Evolutionary conservation across 306 rosid species (phyloP), one percentile per base, ranked within the genome.

Genomic region (Albizia julibrissin): DNA sequence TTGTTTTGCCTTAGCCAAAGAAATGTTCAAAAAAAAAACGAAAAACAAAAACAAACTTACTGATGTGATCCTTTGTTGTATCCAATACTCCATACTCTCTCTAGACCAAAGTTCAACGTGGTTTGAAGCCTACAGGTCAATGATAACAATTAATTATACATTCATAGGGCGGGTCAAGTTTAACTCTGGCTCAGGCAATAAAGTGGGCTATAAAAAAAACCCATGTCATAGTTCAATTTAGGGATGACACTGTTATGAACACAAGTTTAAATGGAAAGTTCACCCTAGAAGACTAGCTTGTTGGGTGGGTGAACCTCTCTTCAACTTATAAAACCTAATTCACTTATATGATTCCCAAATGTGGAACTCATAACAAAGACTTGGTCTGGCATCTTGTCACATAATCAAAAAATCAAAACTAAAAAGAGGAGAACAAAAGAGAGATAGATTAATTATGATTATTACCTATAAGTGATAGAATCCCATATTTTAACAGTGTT

Each of bases 71-170:
- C 91, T 81, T 89, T 82, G 64, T 69, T 80, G 81, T 72, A 81
- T 82, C 83, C 94, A 67, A 90, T 74, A 18, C 83, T 78, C 97
- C 94, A 92, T n/a, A 90, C 91, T 80, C 92, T 90, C 81, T 80
- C 88, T 14, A 92, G 90, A 82, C 58, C 87, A 80, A 76, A 89
- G 61, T 83, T 76, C 76, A 89, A 71, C 2, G 86, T 83, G 69
- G 40, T 81, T 40, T 82, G 81, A 33, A 88, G 89, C 81, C 93
- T 90, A 82, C 64, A 85, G 79, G 47, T 77, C 56, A 39, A 29
- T 21, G 46, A 6, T 58, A 39, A 80, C 64, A 44, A 33, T 29
- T 64, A 27, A 29, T 26, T 29, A 29, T 29, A 14, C 31, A 13
- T 31, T 64, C 37, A 50, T 50, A 18, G 2, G 0, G 58, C 9